These are phyloP conservation scores for Eucalyptus fibrosa DNA, from an alignment of 345 rosid genomes.

Conservation along the genomic window DNA sequence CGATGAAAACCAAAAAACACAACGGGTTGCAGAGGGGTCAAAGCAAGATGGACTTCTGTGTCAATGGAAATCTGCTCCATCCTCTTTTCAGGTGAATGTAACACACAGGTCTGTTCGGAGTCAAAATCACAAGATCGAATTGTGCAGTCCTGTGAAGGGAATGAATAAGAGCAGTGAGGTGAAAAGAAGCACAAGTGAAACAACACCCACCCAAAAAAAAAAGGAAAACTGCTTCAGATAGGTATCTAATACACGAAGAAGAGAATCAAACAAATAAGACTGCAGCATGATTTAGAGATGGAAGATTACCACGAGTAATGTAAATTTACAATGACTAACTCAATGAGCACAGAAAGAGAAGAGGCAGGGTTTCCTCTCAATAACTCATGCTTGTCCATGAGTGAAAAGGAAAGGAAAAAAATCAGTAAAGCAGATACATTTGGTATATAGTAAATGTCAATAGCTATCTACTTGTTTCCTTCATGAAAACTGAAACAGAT, in stretches of 20 bases:
- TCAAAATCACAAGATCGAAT: conserved; percentile 93
- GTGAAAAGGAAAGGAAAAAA: neutral
- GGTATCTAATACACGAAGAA: neutral
- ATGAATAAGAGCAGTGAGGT: neutral
- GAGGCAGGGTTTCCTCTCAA: neutral
- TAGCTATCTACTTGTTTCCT: neutral
- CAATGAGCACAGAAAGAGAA: neutral
- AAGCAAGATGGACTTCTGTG: conserved; percentile 90
- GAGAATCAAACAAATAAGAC: neutral
- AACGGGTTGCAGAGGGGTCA: conserved; percentile 91
- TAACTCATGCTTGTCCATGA: neutral
- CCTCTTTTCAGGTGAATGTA: conserved; percentile 94
- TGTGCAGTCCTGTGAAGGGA: conserved; percentile 73
- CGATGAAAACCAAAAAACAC: conserved; percentile 91
- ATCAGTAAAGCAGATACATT: neutral
- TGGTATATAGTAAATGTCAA: neutral
- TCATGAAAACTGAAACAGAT: neutral
- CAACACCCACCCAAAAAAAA: neutral
- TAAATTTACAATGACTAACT: neutral
- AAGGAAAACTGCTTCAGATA: neutral
- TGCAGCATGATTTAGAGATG: neutral
- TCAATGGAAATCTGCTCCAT: conserved; percentile 61
- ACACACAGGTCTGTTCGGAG: conserved; percentile 79
- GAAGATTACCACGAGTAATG: neutral
- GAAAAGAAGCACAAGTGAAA: neutral